phyloP scores from a whole-genome alignment of 768 basidiomycete species.

The Russula vinacea region DNA sequence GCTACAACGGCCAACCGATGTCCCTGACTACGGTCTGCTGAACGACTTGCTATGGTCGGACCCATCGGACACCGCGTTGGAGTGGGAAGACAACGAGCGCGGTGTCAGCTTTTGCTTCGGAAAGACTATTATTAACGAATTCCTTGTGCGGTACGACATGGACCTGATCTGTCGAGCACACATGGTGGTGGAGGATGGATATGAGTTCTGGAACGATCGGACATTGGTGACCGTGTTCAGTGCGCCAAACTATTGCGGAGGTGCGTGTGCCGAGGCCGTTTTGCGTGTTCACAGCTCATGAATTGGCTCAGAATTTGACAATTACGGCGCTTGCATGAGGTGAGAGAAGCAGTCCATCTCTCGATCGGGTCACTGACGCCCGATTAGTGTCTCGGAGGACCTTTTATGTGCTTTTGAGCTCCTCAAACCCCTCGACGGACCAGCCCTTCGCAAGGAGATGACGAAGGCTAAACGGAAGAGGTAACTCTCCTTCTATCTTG shows the following conservation, averaged over 20 bases:
- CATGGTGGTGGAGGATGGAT: slow-evolving; percentile 99
- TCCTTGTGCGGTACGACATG: slow-evolving; percentile 94
- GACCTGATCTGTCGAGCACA: slow-evolving; percentile 99
- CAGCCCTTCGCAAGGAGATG: slow-evolving; percentile 96
- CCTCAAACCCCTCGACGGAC: slow-evolving; percentile 91
- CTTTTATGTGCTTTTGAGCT: slow-evolving; percentile 96
- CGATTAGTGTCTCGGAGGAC: slow-evolving; percentile 86
- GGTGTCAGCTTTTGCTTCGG: slow-evolving; percentile 99
- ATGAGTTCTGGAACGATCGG: slow-evolving; percentile 99
- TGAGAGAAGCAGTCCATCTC: slow-evolving; percentile 35
- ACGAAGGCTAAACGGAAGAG: slow-evolving; percentile 98
- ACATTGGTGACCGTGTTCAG: slow-evolving; percentile 98
- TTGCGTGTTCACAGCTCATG: slow-evolving; percentile 25
- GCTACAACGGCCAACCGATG: slow-evolving; percentile 96
- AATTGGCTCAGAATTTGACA: slow-evolving; percentile 75
- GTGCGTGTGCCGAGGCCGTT: slow-evolving; percentile 48
- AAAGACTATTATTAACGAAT: slow-evolving; percentile 94
- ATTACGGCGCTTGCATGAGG: slow-evolving; percentile 96
- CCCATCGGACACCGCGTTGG: slow-evolving; percentile 93
- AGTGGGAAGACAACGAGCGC: slow-evolving; percentile 99
- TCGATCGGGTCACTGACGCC: not conserved
- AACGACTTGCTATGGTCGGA: slow-evolving; percentile 99
- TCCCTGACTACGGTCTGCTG: slow-evolving; percentile 95
- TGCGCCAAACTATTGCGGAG: slow-evolving; percentile 95
- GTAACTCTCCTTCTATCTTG: slow-evolving; percentile 38